These are phyloP conservation scores for Geotrichum reessii DNA, from an alignment of 1,139 yeast species.

Conservation along the genomic window DNA sequence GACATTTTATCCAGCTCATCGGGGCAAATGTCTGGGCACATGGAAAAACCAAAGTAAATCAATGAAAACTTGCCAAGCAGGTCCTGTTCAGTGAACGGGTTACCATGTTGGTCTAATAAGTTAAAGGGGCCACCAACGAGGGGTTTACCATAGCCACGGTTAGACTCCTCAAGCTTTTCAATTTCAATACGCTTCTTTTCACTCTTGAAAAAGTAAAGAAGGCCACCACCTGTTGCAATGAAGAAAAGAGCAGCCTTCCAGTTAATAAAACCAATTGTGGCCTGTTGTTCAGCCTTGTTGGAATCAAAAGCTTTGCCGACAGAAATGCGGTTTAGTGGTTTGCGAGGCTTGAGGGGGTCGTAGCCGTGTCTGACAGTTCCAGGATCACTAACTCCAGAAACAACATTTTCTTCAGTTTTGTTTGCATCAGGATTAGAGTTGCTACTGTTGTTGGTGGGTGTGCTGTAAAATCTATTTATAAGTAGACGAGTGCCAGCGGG, in stretches of 20 bases:
- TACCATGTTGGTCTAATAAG: constrained; percentile 63
- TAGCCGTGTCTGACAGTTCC: constrained; percentile 29
- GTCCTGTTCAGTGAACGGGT: constrained; percentile 68
- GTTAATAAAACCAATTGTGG: constrained; percentile 62
- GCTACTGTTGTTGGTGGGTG: neutral
- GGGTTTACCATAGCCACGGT: constrained; percentile 86
- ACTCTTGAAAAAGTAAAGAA: constrained; percentile 60
- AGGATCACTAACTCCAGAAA: constrained; percentile 22
- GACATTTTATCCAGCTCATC: constrained; percentile 92
- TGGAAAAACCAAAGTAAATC: constrained; percentile 89
- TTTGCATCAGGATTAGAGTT: constrained; percentile 3
- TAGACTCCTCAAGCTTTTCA: constrained; percentile 73
- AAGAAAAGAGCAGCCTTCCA: constrained; percentile 78
- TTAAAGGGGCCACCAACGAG: constrained; percentile 86
- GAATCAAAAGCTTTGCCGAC: constrained; percentile 41
- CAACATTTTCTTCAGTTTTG: neutral
- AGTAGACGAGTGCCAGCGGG: neutral
- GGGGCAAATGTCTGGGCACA: constrained; percentile 97
- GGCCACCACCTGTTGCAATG: constrained; percentile 59
- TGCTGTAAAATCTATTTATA: constrained; percentile 1
- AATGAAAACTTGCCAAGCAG: constrained; percentile 72
- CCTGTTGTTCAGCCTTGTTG: constrained; percentile 32
- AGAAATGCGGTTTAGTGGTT: constrained; percentile 50
- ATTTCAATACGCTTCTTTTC: constrained; percentile 71
- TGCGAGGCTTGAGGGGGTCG: constrained; percentile 35